These are phyloP conservation scores for Straminergon stramineum DNA, from an alignment of 225 moss, liverwort and hornwort genomes.

Conservation along the genomic window DNA sequence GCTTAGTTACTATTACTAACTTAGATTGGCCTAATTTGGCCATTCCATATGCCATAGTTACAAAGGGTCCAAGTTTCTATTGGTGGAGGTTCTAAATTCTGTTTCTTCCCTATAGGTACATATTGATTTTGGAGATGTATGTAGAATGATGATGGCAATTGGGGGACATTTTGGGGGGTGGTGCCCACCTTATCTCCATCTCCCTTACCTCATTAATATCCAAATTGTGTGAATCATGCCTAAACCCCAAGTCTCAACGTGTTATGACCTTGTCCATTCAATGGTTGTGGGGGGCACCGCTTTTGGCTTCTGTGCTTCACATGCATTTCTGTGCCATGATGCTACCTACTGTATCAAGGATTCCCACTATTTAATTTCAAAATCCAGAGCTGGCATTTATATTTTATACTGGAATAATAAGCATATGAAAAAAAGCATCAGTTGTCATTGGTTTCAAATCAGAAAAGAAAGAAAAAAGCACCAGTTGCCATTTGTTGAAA, in stretches of 20 bases:
- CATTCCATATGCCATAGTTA: no score
- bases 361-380: not conserved
- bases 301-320: not conserved
- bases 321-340: not conserved
- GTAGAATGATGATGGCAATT: accelerated
- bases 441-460: no score
- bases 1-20: not conserved
- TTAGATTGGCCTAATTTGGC: accelerated
- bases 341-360: no score
- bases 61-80: no score
- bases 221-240: not conserved
- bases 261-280: not conserved
- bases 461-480: no score
- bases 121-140: not conserved
- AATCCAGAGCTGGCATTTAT: not conserved
- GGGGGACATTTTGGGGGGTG: not conserved
- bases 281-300: not conserved
- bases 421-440: not conserved
- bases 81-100: accelerated
- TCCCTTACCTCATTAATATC: not conserved
- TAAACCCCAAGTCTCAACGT: no score
- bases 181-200: not conserved
- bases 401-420: not conserved
- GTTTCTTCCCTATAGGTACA: not conserved
- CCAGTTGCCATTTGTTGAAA: no score